Evolutionary conservation across 805 yeast genomes (phyloP).

Genomic region (Clavispora santaluciae): DNA sequence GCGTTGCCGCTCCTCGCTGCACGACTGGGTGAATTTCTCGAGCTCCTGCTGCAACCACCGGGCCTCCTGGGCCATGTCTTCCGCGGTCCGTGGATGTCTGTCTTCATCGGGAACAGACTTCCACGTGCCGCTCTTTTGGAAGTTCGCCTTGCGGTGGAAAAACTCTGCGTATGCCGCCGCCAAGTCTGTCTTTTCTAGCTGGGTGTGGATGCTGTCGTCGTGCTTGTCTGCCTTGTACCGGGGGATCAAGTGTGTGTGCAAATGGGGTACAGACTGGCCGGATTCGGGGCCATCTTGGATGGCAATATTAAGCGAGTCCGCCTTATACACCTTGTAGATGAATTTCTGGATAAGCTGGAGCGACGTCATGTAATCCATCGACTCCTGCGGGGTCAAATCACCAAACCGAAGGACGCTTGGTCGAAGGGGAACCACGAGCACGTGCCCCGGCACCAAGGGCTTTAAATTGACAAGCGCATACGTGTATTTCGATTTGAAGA

Average conservation of each 20-base stretch:
- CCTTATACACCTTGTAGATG: conserved; percentile 61
- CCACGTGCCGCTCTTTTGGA: conserved; percentile 26
- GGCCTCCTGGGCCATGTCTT: conserved; percentile 74
- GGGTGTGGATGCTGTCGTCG: conserved; percentile 62
- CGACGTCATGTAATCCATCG: conserved; percentile 70
- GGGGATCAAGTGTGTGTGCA: conserved; percentile 93
- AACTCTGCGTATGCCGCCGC: conserved; percentile 23
- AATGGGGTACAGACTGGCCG: conserved; percentile 94
- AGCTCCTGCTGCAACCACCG: conserved; percentile 42
- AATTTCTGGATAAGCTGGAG: conserved; percentile 68
- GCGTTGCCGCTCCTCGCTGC: too few species aligned
- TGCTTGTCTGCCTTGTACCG: conserved; percentile 54
- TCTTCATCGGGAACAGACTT: conserved; percentile 42
- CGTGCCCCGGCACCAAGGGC: conserved; percentile 94
- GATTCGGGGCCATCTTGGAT: conserved; percentile 96
- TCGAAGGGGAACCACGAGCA: conserved; percentile 75
- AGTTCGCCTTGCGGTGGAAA: conserved; percentile 19
- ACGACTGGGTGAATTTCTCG: conserved; percentile 19
- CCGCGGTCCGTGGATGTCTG: conserved; percentile 52
- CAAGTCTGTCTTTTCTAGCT: conserved; percentile 53
- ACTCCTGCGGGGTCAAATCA: conserved; percentile 69
- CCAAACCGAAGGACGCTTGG: conserved; percentile 54
- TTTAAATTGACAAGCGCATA: conserved; percentile 87
- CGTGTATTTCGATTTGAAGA: conserved; percentile 55
- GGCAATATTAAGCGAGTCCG: conserved; percentile 83